phyloP scores from a whole-genome alignment of 2,329 filamentous ascomycete genomes.

The Penicillium glabrum region DNA sequence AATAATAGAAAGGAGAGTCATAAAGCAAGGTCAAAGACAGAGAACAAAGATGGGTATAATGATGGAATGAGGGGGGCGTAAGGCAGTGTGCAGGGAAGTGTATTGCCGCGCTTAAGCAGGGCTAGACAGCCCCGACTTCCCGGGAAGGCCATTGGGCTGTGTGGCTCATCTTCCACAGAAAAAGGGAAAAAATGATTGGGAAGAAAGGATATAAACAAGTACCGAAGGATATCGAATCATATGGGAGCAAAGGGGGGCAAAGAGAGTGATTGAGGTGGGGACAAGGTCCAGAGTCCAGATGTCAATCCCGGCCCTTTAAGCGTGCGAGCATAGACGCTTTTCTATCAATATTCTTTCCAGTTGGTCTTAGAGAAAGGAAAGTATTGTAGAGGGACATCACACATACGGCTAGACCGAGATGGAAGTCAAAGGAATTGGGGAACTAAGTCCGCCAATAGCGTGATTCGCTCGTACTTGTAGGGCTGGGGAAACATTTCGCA shows the following conservation, averaged over 20 bases:
- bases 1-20: not conserved
- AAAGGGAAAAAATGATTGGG: not conserved
- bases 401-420: not conserved
- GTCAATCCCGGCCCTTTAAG: not conserved
- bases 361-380: not conserved
- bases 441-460: slow-evolving; percentile 2
- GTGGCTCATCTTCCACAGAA: not conserved
- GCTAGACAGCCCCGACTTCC: not conserved
- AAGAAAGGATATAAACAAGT: not conserved
- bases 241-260: not conserved
- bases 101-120: slow-evolving; percentile 5
- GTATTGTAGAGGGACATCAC: not conserved
- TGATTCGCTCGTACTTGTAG: slow-evolving; percentile 3
- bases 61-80: not conserved
- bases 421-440: not conserved
- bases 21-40: not conserved
- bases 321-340: not conserved
- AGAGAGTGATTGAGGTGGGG: not conserved
- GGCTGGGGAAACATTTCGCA: slow-evolving; percentile 1
- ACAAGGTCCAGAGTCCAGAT: not conserved
- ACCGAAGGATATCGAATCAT: not conserved
- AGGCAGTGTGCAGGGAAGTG: not conserved
- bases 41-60: not conserved
- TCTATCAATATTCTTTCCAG: not conserved
- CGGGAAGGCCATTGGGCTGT: not conserved